Evolutionary conservation across 306 rosid genomes (phyloP).

Genomic region (Cucumis cinereus): DNA sequence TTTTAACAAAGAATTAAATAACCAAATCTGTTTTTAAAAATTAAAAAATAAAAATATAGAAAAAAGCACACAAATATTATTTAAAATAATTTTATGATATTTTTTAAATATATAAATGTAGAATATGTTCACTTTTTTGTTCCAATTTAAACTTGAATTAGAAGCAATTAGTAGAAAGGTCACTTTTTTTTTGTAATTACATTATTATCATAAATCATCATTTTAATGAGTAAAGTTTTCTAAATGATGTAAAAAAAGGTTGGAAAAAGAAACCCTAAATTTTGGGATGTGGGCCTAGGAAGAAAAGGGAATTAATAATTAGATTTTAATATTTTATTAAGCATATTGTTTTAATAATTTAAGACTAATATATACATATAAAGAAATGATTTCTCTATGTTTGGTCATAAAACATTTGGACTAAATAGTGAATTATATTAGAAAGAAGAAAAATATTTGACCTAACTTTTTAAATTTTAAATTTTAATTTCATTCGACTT

Average conservation of each 20-base stretch:
- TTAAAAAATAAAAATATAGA: no score
- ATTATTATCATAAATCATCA: neutral
- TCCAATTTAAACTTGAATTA: neutral
- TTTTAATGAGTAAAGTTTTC: neutral
- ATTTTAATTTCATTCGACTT: no score
- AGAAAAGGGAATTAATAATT: neutral
- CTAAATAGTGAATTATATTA: neutral
- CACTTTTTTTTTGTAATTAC: neutral
- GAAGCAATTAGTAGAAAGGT: neutral
- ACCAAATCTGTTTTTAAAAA: neutral
- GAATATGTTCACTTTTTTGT: neutral
- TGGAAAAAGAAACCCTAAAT: neutral
- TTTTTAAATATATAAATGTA: neutral
- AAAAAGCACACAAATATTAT: neutral
- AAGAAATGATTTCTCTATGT: neutral
- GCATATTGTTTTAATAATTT: neutral
- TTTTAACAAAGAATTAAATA: no score
- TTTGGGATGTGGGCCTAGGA: neutral
- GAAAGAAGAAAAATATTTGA: no score
- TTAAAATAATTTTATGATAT: neutral
- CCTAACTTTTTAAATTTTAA: no score
- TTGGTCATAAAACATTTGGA: neutral
- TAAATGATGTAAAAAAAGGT: neutral
- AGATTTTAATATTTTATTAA: neutral
- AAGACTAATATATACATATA: neutral